Percentiles rank a stretch among this genome's conserved stretches.
These are phyloP conservation scores for Botrytis tulipae DNA, from an alignment of 2,329 filamentous ascomycete species.

Conservation along the genomic window DNA sequence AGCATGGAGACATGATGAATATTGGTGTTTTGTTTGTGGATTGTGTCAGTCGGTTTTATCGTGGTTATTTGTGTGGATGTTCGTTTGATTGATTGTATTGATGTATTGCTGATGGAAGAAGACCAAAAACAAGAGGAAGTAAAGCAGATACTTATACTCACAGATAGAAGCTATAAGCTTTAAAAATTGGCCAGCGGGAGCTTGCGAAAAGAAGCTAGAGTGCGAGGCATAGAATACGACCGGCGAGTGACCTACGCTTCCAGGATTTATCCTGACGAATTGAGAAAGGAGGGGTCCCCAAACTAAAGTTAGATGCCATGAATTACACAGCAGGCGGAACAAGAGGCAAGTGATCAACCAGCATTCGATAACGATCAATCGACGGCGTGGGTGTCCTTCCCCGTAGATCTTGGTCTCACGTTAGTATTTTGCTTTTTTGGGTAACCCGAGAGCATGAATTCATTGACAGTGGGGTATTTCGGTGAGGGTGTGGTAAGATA, in stretches of 20 bases:
- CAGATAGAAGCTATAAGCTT: neutral
- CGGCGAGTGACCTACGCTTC: neutral
- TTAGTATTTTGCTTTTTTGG: neutral
- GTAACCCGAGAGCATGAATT: neutral
- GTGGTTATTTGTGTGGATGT: neutral
- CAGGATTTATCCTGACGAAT: neutral
- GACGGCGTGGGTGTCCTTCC: neutral
- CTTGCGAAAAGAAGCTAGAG: neutral
- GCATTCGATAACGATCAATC: neutral
- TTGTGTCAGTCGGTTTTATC: neutral
- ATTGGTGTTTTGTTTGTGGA: neutral
- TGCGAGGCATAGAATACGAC: neutral
- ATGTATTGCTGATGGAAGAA: neutral
- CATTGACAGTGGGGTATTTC: neutral
- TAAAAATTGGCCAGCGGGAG: neutral
- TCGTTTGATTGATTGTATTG: neutral
- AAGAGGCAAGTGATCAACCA: conserved; percentile 6
- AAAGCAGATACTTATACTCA: conserved; percentile 13
- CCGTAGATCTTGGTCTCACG: neutral
- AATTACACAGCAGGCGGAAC: neutral
- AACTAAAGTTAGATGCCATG: neutral
- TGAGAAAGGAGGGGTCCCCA: neutral
- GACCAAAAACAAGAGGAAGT: neutral
- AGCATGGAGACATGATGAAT: conserved; percentile 13
- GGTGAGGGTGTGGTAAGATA: neutral